Base-by-base conservation (phyloP, 305 asterid species). In the Fraxinus greggii region DNA sequence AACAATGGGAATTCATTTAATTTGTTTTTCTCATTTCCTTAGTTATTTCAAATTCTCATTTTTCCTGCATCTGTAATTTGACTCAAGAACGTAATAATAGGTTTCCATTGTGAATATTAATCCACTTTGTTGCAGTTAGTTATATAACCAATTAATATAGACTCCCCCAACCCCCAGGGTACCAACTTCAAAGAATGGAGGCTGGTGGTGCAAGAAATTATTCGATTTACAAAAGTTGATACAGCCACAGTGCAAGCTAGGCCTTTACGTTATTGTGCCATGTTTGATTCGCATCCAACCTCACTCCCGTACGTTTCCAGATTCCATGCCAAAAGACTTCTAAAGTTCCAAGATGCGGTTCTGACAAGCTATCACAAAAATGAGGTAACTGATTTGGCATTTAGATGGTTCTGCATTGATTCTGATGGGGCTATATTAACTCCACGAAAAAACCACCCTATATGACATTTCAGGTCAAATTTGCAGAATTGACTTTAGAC, bases 111-210 rank as follows among this genome's bases (percentile, higher is more conserved):
- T 29, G 78, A 45, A 35, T 74, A 72, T 80, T 56, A 70, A 70
- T 72, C 61, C 32, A 54, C 77, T 84, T 84, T 70, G 40, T 84
- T 74, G 80, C 77, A 76, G 63, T 82, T 83, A 84, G 86, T 84
- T 86, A 81, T 84, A 79, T 87, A 84, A 86, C 29, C 73, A 65
- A 65, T 65, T 65, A 65, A 65, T 10, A 26, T 65, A 24, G n/a
- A 19, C 73, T 79, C 23, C 80, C 84, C 77, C 72, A 84, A 85
- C 75, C 12, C 69, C 81, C 91, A 96, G 99, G 98, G 89, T 69
- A 93, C 97, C 73, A 92, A 90, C 90, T 96, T 94, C 89, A 94
- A 89, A 90, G 99, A 96, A 90, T 96, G 99, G 99, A 96, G 88
- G 88, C 88, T 90, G 48, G 98, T 96, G 86, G 90, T 94, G 86